phyloP scores from a whole-genome alignment of 805 yeast species.

The Blastobotrys muscicola region DNA sequence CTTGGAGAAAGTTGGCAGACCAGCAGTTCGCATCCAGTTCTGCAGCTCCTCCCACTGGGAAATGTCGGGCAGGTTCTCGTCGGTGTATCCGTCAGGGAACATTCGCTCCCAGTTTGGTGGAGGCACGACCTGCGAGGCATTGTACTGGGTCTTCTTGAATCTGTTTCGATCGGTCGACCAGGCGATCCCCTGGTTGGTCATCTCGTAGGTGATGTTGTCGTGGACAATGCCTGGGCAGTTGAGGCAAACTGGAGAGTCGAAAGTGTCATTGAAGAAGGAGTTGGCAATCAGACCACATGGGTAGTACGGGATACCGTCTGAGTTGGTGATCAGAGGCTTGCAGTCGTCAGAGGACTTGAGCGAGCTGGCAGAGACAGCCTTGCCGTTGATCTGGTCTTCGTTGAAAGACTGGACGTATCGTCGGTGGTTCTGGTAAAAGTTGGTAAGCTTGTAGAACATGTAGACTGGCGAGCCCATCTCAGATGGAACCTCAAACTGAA shows the following conservation, averaged over 20 bases:
- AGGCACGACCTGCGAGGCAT: slow-evolving; percentile 66
- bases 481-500: slow-evolving; percentile 65
- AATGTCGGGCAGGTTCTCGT: slow-evolving; percentile 60
- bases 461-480: slow-evolving; percentile 63
- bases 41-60: slow-evolving; percentile 75
- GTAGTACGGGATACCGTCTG: slow-evolving; percentile 56
- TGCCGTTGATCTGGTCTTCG: slow-evolving; percentile 70
- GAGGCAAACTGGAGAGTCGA: slow-evolving; percentile 39
- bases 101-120: slow-evolving; percentile 83
- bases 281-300: slow-evolving; percentile 97
- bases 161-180: slow-evolving; percentile 73
- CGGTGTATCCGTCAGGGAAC: slow-evolving; percentile 87
- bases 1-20: slow-evolving; percentile 81
- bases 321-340: slow-evolving; percentile 47
- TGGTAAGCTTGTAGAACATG: slow-evolving; percentile 77
- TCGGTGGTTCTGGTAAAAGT: slow-evolving; percentile 90
- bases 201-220: slow-evolving; percentile 25
- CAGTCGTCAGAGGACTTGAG: slow-evolving; percentile 46
- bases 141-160: slow-evolving; percentile 65
- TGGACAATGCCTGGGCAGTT: slow-evolving; percentile 25
- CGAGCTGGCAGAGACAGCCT: slow-evolving; percentile 45
- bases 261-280: slow-evolving; percentile 84
- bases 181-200: slow-evolving; percentile 58
- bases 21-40: slow-evolving; percentile 98
- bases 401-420: slow-evolving; percentile 84